Conservation (phyloP, 306 rosid species). For the Cicer chorassanicum region DNA sequence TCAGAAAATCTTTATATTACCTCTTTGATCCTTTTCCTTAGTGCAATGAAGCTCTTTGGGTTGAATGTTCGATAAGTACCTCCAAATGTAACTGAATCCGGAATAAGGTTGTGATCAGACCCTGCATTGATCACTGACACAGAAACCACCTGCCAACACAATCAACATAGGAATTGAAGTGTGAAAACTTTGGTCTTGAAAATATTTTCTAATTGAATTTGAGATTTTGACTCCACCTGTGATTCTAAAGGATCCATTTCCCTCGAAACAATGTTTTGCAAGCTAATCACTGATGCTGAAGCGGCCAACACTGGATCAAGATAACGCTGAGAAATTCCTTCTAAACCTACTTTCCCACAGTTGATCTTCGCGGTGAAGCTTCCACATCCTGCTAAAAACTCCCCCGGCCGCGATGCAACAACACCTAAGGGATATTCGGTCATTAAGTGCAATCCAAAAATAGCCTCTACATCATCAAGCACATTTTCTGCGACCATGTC, state of each 20-base stretch:
- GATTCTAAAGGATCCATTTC: constrained; percentile 88
- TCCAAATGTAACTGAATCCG: constrained; percentile 68
- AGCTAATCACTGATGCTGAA: constrained; percentile 75
- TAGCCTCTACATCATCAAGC: constrained; percentile 78
- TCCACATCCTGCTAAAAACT: constrained; percentile 92
- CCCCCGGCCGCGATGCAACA: constrained; percentile 76
- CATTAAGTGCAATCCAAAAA: constrained; percentile 71
- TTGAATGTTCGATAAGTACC: constrained; percentile 85
- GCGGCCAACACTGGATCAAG: constrained; percentile 86
- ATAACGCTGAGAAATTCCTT: constrained; percentile 68
- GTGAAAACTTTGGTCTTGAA: not conserved
- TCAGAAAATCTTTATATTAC: constrained; percentile 42
- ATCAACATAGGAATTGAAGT: constrained; percentile 2
- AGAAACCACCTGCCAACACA: constrained; percentile 76
- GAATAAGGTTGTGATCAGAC: constrained; percentile 64
- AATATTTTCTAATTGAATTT: not conserved
- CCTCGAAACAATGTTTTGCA: constrained; percentile 84
- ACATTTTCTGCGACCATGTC: constrained; percentile 76
- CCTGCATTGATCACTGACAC: constrained; percentile 75
- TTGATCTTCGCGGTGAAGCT: constrained; percentile 87
- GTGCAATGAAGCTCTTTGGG: constrained; percentile 66
- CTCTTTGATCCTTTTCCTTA: constrained; percentile 84
- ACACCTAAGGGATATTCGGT: constrained; percentile 58
- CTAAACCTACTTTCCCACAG: constrained; percentile 77
- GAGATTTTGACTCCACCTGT: constrained; percentile 60